Evolutionary conservation across 371 early-diverging fungal genomes (phyloP), one percentile per base, ranked within the genome.

Genomic region (Mycotypha africana): DNA sequence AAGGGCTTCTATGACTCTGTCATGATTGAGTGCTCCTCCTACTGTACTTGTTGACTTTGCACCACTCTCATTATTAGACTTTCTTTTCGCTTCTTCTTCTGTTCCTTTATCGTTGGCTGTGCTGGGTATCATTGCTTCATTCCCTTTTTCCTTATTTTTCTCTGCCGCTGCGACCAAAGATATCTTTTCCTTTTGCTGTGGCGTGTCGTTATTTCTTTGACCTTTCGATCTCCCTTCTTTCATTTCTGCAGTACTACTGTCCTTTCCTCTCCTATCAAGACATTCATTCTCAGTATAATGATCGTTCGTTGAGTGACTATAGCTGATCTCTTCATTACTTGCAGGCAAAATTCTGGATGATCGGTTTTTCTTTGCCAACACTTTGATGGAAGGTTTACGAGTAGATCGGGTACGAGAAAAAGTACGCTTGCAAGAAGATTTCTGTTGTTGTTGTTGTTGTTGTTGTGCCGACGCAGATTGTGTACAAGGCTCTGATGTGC

Each of bases 381-480:
- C 56, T 42, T 47, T 46, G 4, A 53, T 45, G 4, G 51, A 56
- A 31, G 64, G 59, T 36, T 58, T 59, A 35, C 67, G 42, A 12
- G 62, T 62, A 24, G 67, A 66, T 15, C 62, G 56, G 19, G 67
- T 59, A 24, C 67, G 60, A n/a, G 64, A 63, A 3, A 63, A 30
- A 10, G 64, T 59, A 5, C 64, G 45, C 37, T 63, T 63, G 37
- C 51, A 51, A 0, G 64, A 52, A 34, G n/a, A 37, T 37, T 43
- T 38, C 14, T 49, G 47, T 26, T 44, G 36, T 36, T 38, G 17
- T 28, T 28, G 28, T 28, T 28, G 28, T 8, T 28, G 11, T 28
- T 8, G 5, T 11, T 28, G 5, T 28, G 28, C 5, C 5, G 28
- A 28, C 5, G 5, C 28, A n/a, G n/a, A n/a, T n/a, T n/a, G n/a